These are phyloP conservation scores for Kockiozyma suomiensis DNA, from an alignment of 805 yeast species.

Conservation along the genomic window DNA sequence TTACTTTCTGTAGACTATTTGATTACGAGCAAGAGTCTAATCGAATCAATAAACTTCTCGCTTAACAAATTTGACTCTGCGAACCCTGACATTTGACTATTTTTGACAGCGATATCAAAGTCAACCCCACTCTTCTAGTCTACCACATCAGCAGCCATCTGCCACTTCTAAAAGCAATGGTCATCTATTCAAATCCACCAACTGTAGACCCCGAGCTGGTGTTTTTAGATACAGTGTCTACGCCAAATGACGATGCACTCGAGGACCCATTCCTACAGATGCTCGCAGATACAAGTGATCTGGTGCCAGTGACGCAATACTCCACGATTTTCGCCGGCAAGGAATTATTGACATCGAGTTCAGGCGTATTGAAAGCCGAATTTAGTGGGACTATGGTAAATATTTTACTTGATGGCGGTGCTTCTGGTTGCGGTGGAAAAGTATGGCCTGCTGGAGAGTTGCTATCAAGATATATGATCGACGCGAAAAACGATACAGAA, in stretches of 20 bases:
- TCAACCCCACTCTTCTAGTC: neutral
- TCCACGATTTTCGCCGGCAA: slow-evolving; percentile 25
- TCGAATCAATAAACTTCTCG: neutral
- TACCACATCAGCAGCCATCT: neutral
- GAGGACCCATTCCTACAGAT: slow-evolving; percentile 8
- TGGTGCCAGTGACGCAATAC: slow-evolving; percentile 16
- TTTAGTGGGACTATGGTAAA: slow-evolving; percentile 31
- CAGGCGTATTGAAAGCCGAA: slow-evolving; percentile 24
- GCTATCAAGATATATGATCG: slow-evolving; percentile 50
- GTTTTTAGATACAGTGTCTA: neutral
- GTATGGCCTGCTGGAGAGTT: slow-evolving; percentile 65
- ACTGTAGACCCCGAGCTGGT: neutral
- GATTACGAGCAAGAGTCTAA: too few species aligned
- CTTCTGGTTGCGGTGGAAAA: slow-evolving; percentile 64
- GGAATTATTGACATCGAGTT: slow-evolving; percentile 21
- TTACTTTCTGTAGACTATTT: too few species aligned
- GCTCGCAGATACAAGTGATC: slow-evolving; percentile 16
- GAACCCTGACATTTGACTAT: neutral
- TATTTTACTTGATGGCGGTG: slow-evolving; percentile 60
- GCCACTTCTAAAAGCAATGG: neutral
- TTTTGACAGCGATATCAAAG: neutral
- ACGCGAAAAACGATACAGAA: slow-evolving; percentile 32
- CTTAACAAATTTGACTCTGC: neutral
- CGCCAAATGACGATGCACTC: neutral
- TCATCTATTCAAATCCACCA: neutral